Conservation (phyloP, 257 asterid genomes). For the Solanum paucissectum region DNA sequence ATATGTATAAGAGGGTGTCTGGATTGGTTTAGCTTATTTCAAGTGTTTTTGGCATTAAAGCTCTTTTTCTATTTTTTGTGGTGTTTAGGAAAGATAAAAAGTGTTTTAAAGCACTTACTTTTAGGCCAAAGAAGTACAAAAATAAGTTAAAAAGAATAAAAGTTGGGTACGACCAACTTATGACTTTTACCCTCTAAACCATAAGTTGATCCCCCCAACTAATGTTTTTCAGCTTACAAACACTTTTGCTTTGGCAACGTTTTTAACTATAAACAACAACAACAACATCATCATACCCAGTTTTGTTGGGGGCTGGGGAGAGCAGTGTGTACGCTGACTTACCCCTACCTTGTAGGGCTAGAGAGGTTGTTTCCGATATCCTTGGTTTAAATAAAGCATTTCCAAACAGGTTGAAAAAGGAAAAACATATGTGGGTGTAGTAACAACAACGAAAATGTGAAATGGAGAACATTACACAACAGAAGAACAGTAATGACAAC, state of each 20-base stretch:
- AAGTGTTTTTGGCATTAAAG: neutral
- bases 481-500: neutral
- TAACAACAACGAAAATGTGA: neutral
- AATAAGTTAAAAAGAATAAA: neutral
- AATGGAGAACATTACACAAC: neutral
- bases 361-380: neutral
- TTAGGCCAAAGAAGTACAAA: neutral
- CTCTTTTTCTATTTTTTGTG: neutral
- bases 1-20: neutral
- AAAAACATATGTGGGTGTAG: neutral
- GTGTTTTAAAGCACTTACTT: neutral
- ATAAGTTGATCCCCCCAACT: neutral
- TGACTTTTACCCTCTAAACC: neutral
- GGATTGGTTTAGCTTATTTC: neutral
- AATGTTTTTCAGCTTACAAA: neutral
- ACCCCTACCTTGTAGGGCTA: neutral
- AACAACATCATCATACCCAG: neutral
- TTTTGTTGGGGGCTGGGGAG: neutral
- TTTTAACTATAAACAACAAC: neutral
- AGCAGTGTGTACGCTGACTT: neutral
- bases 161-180: neutral
- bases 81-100: neutral
- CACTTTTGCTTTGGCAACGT: neutral
- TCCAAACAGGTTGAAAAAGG: neutral
- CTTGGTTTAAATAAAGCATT: neutral